Base-by-base conservation (phyloP, 257 asterid genomes). In the Solanum appendiculatum region DNA sequence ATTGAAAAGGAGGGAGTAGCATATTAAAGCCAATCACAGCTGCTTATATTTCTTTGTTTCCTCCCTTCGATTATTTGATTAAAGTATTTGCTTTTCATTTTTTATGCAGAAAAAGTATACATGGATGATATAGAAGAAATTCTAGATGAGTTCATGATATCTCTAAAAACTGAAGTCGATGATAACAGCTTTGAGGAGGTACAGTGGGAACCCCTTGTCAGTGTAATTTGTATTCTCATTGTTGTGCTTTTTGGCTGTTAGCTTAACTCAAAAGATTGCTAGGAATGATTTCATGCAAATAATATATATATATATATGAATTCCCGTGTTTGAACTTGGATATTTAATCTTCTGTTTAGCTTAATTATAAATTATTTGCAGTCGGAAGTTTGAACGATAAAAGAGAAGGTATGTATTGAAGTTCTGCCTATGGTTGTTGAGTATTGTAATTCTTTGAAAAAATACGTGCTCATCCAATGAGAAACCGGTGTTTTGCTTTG, bases 121-220 rank as follows among this genome's bases (percentile, higher is more conserved):
- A 91, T 91, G n/a, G 96, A 94, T 48, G 97, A 95, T 66, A 86
- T 96, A 58, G 98, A 95, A 89, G 93, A 92, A 5, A 54, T 95
- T 88, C 95, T 96, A 40, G 90, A 93, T 16, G 95, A 93, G n/a
- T 92, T 93, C 88, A 93, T 96, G 99, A 73, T 83, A 18, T 88
- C 93, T 72, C 92, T 95, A 72, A 92, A 87, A 84, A 90, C 95
- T 48, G 92, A 86, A 89, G 85, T 94, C 23, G 92, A n/a, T 4
- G 99, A 96, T 87, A 95, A 94, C 29, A 96, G 98, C 90, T 86
- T 95, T 78, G 94, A 95, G 89, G 98, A 94, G 97, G 97, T 94
- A 89, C 16, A 77, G 9, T 21, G 21, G 12, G 31, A 18, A 29
- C 42, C 56, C 42, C 20, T 88, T 73, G 70, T 86, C 21, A 25